phyloP scores from a whole-genome alignment of 2,329 filamentous ascomycete species.

The Fusarium sp. region DNA sequence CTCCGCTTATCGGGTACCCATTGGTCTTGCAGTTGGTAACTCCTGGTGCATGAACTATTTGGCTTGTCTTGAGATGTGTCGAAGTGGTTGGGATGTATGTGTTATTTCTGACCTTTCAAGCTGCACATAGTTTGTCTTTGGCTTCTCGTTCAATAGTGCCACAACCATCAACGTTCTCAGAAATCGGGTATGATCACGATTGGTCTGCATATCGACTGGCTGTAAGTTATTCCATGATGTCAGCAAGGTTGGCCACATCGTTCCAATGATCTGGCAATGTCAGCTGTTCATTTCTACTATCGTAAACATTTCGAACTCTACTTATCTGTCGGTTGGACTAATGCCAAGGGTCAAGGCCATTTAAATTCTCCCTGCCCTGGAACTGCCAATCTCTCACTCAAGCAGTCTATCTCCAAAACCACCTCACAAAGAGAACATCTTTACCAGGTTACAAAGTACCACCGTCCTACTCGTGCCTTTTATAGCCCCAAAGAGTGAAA shows the following conservation, averaged over 20 bases:
- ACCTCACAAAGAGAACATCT: background rate
- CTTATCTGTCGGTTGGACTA: background rate
- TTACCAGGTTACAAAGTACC: background rate
- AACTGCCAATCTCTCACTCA: background rate
- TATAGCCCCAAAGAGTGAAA: background rate
- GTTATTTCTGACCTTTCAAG: background rate
- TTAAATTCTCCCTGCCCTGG: background rate
- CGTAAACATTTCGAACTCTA: background rate
- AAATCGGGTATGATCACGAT: background rate
- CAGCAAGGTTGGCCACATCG: background rate
- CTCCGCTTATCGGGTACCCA: rapidly evolving
- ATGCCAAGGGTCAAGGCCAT: background rate
- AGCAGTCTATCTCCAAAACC: background rate
- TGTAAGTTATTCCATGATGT: background rate
- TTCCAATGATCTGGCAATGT: background rate
- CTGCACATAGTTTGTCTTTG: background rate
- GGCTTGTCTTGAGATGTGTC: background rate
- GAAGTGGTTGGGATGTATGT: background rate
- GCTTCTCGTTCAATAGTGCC: background rate
- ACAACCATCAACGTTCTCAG: no score
- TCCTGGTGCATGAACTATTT: background rate
- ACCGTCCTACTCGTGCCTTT: rapidly evolving
- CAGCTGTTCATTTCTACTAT: background rate
- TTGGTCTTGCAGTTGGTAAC: background rate
- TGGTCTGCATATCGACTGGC: background rate